Conservation (phyloP, 2,329 filamentous ascomycete genomes). For the Paramyrothecium sp. region DNA sequence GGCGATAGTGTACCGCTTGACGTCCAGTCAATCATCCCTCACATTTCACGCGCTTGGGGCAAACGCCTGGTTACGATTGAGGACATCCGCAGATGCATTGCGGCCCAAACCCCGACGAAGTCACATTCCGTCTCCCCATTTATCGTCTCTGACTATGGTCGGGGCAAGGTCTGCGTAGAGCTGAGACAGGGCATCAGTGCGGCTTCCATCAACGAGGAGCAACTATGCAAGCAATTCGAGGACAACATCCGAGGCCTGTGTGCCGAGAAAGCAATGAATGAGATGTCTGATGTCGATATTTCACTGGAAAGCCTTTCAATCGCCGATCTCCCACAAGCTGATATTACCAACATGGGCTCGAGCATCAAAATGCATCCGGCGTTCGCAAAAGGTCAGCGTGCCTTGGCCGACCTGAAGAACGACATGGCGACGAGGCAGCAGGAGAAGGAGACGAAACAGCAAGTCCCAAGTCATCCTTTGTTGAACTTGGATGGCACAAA, state of each 20-base stretch:
- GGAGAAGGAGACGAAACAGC: conserved; percentile 37
- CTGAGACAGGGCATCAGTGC: conserved; percentile 37
- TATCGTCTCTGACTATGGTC: conserved; percentile 50
- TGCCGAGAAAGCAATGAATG: conserved; percentile 28
- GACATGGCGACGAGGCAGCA: conserved; percentile 54
- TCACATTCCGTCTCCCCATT: conserved; percentile 32
- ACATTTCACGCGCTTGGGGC: conserved; percentile 68
- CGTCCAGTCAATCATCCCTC: conserved; percentile 57
- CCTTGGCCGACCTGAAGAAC: conserved; percentile 67
- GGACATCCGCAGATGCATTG: conserved; percentile 66
- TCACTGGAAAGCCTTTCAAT: conserved; percentile 58
- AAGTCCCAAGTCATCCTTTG: conserved; percentile 26
- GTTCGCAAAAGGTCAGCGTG: conserved; percentile 64
- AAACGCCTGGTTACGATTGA: conserved; percentile 64
- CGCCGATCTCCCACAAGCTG: conserved; percentile 35
- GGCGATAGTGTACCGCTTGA: conserved; percentile 62
- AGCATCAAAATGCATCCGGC: conserved; percentile 50
- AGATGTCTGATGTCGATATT: conserved; percentile 29
- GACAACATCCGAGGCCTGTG: conserved; percentile 47
- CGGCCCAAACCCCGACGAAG: conserved; percentile 49
- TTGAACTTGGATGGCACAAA: conserved; percentile 45
- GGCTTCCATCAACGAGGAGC: conserved; percentile 45
- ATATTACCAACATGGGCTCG: conserved; percentile 27
- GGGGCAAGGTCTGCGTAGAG: conserved; percentile 58
- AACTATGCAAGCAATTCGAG: conserved; percentile 54